A percentile compares a stretch with the other conserved stretches of the same genome.
These are phyloP conservation scores for Plasmodium gaboni DNA, from an alignment of 169 alveolate genomes.

Conservation along the genomic window DNA sequence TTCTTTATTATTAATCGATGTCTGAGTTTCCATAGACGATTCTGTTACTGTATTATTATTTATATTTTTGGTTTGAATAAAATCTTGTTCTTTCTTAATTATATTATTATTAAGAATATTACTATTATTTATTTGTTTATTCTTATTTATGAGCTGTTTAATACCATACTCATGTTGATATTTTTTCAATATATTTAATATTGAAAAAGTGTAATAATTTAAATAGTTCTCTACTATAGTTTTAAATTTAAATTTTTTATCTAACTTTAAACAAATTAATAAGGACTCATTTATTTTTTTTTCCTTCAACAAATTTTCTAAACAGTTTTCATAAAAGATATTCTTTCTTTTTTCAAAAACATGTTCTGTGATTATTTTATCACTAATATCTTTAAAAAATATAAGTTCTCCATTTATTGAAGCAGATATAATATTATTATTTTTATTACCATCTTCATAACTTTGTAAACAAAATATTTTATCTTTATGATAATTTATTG, in stretches of 20 bases:
- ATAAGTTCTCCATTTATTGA: constrained; percentile 66
- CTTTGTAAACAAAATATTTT: constrained; percentile 70
- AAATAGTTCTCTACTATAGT: constrained; percentile 68
- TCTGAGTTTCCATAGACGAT: not conserved
- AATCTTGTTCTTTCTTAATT: constrained; percentile 6
- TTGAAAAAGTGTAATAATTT: constrained; percentile 65
- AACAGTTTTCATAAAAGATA: constrained; percentile 49
- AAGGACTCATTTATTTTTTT: constrained; percentile 61
- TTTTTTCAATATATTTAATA: constrained; percentile 47
- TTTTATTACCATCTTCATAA: not conserved
- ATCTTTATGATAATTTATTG: constrained; percentile 65
- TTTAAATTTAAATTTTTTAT: constrained; percentile 71
- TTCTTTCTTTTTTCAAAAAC: constrained; percentile 29
- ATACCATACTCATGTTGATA: constrained; percentile 63
- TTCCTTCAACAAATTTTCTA: constrained; percentile 68
- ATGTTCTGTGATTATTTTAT: constrained; percentile 30
- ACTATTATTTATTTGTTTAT: not conserved
- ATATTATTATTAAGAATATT: not conserved
- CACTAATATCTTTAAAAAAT: constrained; percentile 60
- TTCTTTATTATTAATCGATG: not conserved
- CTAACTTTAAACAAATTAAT: constrained; percentile 59
- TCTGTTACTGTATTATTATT: not conserved
- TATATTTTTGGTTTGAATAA: not conserved
- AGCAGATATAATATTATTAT: constrained; percentile 34
- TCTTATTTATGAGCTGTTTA: constrained; percentile 18